Evolutionary conservation across 2,329 filamentous ascomycete species (phyloP).

Genomic region (Trichoderma asperellum): DNA sequence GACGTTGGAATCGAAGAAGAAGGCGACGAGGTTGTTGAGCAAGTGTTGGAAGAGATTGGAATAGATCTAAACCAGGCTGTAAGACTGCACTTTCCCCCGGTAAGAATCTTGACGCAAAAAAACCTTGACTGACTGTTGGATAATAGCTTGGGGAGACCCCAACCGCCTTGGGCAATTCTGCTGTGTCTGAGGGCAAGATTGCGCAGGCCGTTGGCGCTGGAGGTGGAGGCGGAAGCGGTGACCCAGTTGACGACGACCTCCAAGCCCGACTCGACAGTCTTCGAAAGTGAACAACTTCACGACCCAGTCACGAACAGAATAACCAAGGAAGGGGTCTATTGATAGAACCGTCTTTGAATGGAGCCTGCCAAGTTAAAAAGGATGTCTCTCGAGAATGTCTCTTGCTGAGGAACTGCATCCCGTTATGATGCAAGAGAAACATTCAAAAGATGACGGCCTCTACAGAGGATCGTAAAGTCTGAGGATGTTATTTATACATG

Average conservation of each 20-base stretch:
- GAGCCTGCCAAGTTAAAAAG: not conserved
- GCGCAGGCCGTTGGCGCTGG: slow-evolving; percentile 81
- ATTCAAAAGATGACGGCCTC: not conserved
- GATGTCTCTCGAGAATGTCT: slow-evolving; percentile 7
- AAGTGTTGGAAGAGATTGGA: slow-evolving; percentile 95
- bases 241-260: slow-evolving; percentile 84
- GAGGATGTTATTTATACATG: slow-evolving; percentile 2
- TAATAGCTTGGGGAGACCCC: slow-evolving; percentile 87
- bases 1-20: slow-evolving; percentile 90
- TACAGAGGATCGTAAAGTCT: not conserved
- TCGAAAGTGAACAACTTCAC: slow-evolving; percentile 51
- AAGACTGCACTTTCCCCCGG: slow-evolving; percentile 43
- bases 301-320: not conserved
- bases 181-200: slow-evolving; percentile 74
- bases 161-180: slow-evolving; percentile 74
- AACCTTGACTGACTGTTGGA: slow-evolving; percentile 17
- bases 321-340: not conserved
- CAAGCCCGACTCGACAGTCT: slow-evolving; percentile 92
- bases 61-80: slow-evolving; percentile 90
- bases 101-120: not conserved
- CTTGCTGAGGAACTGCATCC: not conserved
- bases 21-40: slow-evolving; percentile 94
- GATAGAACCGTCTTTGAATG: not conserved
- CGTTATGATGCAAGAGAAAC: not conserved
- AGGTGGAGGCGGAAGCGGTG: slow-evolving; percentile 51